These are phyloP conservation scores for Solanum chacoense DNA, from an alignment of 305 asterid genomes.

Conservation along the genomic window DNA sequence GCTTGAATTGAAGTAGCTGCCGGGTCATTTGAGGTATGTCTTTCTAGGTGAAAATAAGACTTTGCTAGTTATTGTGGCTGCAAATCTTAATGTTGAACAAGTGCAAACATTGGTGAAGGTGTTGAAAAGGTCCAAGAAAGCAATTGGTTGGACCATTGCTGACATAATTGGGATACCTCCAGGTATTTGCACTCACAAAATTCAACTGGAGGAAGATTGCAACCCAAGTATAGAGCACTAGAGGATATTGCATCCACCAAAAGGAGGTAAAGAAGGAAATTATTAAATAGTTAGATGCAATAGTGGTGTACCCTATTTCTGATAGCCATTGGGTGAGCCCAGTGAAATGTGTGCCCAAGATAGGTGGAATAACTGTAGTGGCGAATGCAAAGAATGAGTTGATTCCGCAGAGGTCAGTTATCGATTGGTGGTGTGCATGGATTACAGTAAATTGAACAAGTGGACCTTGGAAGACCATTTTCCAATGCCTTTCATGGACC, in stretches of 20 bases:
- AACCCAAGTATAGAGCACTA: background rate
- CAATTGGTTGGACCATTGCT: background rate
- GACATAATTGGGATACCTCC: background rate
- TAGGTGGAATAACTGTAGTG: background rate
- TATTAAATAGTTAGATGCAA: background rate
- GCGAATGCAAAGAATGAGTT: background rate
- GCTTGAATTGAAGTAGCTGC: background rate
- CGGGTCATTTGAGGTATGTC: background rate
- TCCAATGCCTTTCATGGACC: no score
- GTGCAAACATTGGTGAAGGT: background rate
- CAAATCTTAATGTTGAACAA: background rate
- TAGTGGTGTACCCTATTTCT: background rate
- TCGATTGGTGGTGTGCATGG: background rate
- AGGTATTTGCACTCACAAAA: background rate
- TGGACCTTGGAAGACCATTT: no score
- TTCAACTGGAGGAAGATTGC: background rate
- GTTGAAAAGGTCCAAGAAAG: background rate
- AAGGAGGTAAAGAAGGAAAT: background rate
- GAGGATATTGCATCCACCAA: background rate
- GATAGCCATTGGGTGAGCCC: background rate
- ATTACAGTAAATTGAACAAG: no score
- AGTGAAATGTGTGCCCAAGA: background rate
- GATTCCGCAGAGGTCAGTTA: background rate
- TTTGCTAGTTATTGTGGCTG: background rate
- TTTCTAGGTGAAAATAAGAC: background rate